A percentile compares a stretch with the other conserved stretches of the same genome.
Evolutionary conservation across 371 early-diverging fungal species (phyloP).

Genomic region (Cokeromyces recurvatus): DNA sequence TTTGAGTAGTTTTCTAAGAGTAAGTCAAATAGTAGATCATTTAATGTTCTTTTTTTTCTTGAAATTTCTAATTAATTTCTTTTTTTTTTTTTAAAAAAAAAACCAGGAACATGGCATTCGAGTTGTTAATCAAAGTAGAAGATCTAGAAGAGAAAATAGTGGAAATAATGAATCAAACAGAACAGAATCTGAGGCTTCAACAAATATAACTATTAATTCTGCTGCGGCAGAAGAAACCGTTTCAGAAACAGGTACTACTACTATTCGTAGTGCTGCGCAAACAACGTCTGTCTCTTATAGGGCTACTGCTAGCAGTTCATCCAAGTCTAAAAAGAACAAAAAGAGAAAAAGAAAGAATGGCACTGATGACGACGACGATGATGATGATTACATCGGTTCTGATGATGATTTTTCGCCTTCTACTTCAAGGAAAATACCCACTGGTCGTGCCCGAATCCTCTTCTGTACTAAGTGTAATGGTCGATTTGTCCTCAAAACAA

Average conservation of each 20-base stretch:
- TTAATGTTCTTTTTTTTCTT: not conserved
- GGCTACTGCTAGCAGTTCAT: too few relatives aligned
- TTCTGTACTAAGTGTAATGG: constrained; percentile 64
- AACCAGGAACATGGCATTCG: constrained; percentile 64
- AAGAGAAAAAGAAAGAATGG: constrained; percentile 29
- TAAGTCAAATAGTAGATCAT: constrained; percentile 7
- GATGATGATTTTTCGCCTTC: constrained; percentile 23
- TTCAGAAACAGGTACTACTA: constrained; percentile 4
- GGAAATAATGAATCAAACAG: not conserved
- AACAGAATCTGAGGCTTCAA: too few relatives aligned
- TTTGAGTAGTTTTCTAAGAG: constrained; percentile 60
- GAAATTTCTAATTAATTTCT: not conserved
- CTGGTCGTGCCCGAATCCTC: constrained; percentile 38
- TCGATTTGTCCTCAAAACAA: constrained; percentile 42
- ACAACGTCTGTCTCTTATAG: too few relatives aligned
- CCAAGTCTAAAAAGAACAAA: constrained; percentile 25
- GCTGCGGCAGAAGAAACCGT: not conserved
- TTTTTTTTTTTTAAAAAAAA: not conserved
- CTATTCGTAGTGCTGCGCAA: constrained; percentile 14
- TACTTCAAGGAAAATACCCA: constrained; percentile 21
- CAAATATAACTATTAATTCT: too few relatives aligned
- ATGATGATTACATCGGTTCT: constrained; percentile 29
- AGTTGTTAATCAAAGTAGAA: constrained; percentile 42
- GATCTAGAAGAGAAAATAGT: constrained; percentile 14
- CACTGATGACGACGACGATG: constrained; percentile 23